Percentiles rank a stretch among this genome's conserved stretches.
phyloP scores from a whole-genome alignment of 805 yeast genomes.

The Danielia reshetovae region DNA sequence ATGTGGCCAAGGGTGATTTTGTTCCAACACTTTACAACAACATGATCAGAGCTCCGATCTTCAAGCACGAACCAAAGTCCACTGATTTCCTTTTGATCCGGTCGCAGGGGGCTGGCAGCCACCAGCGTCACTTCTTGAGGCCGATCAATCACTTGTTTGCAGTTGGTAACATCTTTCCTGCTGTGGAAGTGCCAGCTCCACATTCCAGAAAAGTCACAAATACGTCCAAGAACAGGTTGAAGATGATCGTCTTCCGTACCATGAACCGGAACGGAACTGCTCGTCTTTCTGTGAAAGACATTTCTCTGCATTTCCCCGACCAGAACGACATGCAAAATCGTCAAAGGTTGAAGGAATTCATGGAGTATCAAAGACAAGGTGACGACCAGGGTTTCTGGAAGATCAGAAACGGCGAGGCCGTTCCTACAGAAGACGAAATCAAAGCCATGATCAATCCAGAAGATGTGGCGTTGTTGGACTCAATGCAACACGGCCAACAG shows the following conservation, averaged over 20 bases:
- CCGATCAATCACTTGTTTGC: slow-evolving; percentile 69
- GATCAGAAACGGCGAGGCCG: slow-evolving; percentile 52
- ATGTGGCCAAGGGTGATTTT: slow-evolving; percentile 88
- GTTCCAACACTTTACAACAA: slow-evolving; percentile 93
- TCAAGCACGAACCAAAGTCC: slow-evolving; percentile 70
- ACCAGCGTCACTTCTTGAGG: slow-evolving; percentile 66
- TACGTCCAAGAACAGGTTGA: slow-evolving; percentile 82
- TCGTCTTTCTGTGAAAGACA: slow-evolving; percentile 79
- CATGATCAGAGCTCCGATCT: slow-evolving; percentile 88
- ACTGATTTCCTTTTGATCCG: slow-evolving; percentile 83
- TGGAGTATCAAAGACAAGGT: slow-evolving; percentile 95
- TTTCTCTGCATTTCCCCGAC: slow-evolving; percentile 90
- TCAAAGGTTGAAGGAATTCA: slow-evolving; percentile 91
- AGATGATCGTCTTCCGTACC: slow-evolving; percentile 89
- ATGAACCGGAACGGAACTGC: slow-evolving; percentile 70
- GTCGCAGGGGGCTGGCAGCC: slow-evolving; percentile 75
- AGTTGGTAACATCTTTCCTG: slow-evolving; percentile 92
- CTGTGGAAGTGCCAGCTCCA: slow-evolving; percentile 94
- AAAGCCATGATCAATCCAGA: slow-evolving; percentile 88
- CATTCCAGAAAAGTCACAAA: slow-evolving; percentile 95
- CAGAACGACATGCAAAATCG: slow-evolving; percentile 97
- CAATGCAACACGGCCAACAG: slow-evolving; percentile 94
- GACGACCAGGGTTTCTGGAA: slow-evolving; percentile 96
- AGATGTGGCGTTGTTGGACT: slow-evolving; percentile 79
- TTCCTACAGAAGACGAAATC: slow-evolving; percentile 74